Evolutionary conservation across 2,329 filamentous ascomycete genomes (phyloP), one percentile per base, ranked within the genome.

Genomic region (Botrytis tulipae): DNA sequence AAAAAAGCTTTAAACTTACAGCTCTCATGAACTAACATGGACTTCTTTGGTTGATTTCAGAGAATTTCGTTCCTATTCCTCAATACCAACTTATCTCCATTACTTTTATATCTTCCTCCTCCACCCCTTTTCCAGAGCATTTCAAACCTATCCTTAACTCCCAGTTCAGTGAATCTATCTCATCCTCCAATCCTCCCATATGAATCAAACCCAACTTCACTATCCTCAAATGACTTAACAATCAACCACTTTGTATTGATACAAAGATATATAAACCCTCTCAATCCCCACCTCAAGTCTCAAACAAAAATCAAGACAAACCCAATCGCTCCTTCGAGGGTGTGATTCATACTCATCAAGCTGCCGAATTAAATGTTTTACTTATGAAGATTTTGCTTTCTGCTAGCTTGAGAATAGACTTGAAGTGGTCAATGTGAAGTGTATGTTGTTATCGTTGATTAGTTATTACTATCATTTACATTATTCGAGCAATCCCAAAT

Each of bases 241-340:
- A 0, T 3, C 1, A 0, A n/a, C 10, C 2, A 32, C 29, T 4
- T 18, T 2, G 8, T 0, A 0, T 16, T 3, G 20, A 32, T 2
- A 10, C 0, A 35, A 59, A 3, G 5, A 32, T 35, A 22, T 35
- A 59, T 35, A 22, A 59, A 22, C 3, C 18, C 54, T 4, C 54
- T 9, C 54, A 0, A 9, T 7, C 16, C 9, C 29, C 32, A 5
- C 18, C 54, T 22, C 18, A 10, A 32, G 16, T 54, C 0, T 54
- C 48, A 54, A 59, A 22, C 16, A 2, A 35, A 29, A 59, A 5
- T 22, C 7, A 35, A 48, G 3, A 57, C 0, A 29, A n/a, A 57
- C 46, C 9, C 46, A 48, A 12, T 25, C 4, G 46, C 46, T 48
- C 20, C 22, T 10, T 25, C 22, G 22, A 25, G 4, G 4, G 2